Percentiles rank a stretch among this genome's conserved stretches.
Evolutionary conservation across 2,329 filamentous ascomycete genomes (phyloP).

Genomic region (Nothophaeocryptopus gaeumannii): DNA sequence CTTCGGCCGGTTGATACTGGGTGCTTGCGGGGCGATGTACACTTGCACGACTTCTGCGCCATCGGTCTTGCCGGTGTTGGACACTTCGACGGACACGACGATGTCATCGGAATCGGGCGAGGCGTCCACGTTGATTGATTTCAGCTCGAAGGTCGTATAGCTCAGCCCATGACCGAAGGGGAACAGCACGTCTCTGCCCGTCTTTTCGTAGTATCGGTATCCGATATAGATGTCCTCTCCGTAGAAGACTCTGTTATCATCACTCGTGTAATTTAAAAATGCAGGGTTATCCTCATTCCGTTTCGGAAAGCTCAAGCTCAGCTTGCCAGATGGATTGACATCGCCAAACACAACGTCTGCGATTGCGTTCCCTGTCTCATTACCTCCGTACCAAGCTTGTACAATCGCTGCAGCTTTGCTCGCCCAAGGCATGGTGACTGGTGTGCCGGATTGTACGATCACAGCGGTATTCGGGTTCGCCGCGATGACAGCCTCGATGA

Average conservation of each 20-base stretch:
- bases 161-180: conserved; percentile 76
- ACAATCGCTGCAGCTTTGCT: conserved; percentile 63
- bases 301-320: conserved; percentile 68
- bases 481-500: conserved; percentile 63
- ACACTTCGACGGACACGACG: conserved; percentile 50
- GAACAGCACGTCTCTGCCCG: conserved; percentile 61
- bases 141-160: conserved; percentile 70
- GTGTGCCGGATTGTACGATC: conserved; percentile 75
- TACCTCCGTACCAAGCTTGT: conserved; percentile 82
- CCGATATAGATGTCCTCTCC: conserved; percentile 72
- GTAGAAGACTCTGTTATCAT: conserved; percentile 66
- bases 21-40: conserved; percentile 64
- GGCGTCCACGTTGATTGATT: conserved; percentile 52
- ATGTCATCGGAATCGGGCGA: conserved; percentile 48
- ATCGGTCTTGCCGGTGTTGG: conserved; percentile 55
- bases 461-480: conserved; percentile 69
- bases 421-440: conserved; percentile 69
- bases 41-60: conserved; percentile 66
- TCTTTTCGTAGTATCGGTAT: conserved; percentile 68
- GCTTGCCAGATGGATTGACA: conserved; percentile 70
- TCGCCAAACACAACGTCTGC: conserved; percentile 74
- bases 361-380: conserved; percentile 78
- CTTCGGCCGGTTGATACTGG: conserved; percentile 61
- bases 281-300: conserved; percentile 55
- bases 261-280: conserved; percentile 70